Conservation (phyloP, 208 protist genomes). For the Strigomonas culicis region DNA sequence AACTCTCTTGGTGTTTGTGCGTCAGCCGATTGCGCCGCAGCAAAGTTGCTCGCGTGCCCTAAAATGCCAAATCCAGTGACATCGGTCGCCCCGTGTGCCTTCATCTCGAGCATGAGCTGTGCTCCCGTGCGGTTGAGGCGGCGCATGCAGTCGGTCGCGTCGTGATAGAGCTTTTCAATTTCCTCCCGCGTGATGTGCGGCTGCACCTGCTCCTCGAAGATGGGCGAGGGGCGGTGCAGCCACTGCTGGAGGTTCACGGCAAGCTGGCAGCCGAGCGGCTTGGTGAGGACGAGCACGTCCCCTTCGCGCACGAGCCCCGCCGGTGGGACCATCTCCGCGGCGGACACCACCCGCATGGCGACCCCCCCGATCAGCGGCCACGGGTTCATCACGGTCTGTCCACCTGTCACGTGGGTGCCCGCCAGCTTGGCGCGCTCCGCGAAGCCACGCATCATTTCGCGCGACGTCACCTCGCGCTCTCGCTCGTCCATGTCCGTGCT, state of each 20-base stretch:
- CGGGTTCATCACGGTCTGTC: slow-evolving; percentile 96
- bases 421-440: slow-evolving; percentile 75
- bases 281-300: slow-evolving; percentile 95
- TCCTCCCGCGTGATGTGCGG: slow-evolving; percentile 59
- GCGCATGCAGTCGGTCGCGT: slow-evolving; percentile 81
- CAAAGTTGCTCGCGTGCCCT: slow-evolving; percentile 94
- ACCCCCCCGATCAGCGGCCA: slow-evolving; percentile 95
- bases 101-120: slow-evolving; percentile 81
- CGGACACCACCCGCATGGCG: slow-evolving; percentile 78
- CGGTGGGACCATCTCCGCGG: slow-evolving; percentile 87
- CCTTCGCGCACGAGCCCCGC: slow-evolving; percentile 61
- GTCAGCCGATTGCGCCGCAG: slow-evolving; percentile 55
- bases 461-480: slow-evolving; percentile 77
- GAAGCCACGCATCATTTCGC: slow-evolving; percentile 93
- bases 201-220: slow-evolving; percentile 63
- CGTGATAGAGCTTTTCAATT: slow-evolving; percentile 69
- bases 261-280: slow-evolving; percentile 93
- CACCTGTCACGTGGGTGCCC: slow-evolving; percentile 89
- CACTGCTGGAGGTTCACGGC: slow-evolving; percentile 95
- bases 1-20: slow-evolving; percentile 20
- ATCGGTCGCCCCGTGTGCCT: slow-evolving; percentile 93
- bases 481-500: slow-evolving; percentile 91
- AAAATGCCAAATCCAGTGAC: slow-evolving; percentile 97
- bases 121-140: slow-evolving; percentile 90
- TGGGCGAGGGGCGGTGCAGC: slow-evolving; percentile 61